phyloP scores from a whole-genome alignment of 306 rosid species.

The Sophora flavescens region DNA sequence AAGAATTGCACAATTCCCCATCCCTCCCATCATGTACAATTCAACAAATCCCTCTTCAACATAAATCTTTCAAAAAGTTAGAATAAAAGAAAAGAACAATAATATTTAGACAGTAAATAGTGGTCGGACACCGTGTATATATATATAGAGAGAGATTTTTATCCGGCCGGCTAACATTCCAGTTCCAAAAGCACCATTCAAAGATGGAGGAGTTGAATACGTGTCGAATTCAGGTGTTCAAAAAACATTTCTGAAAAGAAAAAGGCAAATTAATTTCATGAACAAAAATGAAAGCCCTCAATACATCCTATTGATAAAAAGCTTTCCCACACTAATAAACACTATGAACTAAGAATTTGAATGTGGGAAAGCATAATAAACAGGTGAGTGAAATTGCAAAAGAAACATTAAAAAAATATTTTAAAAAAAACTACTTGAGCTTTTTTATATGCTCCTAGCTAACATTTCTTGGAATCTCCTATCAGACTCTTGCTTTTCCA shows the following conservation, averaged over 20 bases:
- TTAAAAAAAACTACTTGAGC: neutral
- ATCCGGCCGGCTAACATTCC: no score
- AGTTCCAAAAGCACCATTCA: no score
- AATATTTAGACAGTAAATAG: no score
- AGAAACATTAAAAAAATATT: neutral
- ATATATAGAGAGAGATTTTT: no score
- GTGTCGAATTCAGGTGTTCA: no score
- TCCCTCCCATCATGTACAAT: constrained; percentile 55
- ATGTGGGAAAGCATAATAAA: constrained; percentile 40
- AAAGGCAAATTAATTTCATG: neutral
- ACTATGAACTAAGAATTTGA: constrained; percentile 33
- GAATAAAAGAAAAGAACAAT: constrained; percentile 46
- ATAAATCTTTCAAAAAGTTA: constrained; percentile 42
- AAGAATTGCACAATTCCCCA: constrained; percentile 67
- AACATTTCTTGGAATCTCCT: constrained; percentile 90
- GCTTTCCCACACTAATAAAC: constrained; percentile 43
- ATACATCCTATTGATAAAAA: constrained; percentile 42
- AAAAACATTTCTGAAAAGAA: no score
- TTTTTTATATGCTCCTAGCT: constrained; percentile 67
- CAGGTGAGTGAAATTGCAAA: constrained; percentile 16
- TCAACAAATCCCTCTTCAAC: constrained; percentile 48
- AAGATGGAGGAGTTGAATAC: no score
- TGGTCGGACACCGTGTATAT: no score
- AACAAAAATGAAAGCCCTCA: constrained; percentile 43
- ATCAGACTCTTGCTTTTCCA: constrained; percentile 95